phyloP scores from a whole-genome alignment of 2,329 filamentous ascomycete genomes.

The Fusarium tanahbumbuense region DNA sequence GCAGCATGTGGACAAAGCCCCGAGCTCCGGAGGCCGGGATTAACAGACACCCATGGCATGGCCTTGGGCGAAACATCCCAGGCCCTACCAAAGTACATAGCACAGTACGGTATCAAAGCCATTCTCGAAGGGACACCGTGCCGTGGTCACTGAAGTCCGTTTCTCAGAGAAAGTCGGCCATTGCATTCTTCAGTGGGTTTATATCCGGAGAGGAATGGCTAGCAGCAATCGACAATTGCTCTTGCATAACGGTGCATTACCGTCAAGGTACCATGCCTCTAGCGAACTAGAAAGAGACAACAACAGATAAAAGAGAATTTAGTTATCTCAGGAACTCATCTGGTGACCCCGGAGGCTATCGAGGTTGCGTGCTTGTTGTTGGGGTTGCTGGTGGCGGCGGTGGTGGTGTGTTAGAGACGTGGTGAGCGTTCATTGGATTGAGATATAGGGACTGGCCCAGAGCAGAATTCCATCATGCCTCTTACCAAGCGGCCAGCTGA shows the following conservation, averaged over 20 bases:
- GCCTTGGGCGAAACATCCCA: slow-evolving; percentile 40
- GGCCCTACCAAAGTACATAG: slow-evolving; percentile 26
- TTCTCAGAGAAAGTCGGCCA: slow-evolving; percentile 38
- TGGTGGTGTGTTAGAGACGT: slow-evolving; percentile 52
- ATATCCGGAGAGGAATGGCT: neutral
- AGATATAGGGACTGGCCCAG: slow-evolving; percentile 41
- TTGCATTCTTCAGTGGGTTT: slow-evolving; percentile 31
- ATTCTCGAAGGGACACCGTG: slow-evolving; percentile 18
- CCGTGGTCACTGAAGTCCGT: slow-evolving; percentile 23
- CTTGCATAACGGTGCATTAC: slow-evolving; percentile 11
- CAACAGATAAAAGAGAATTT: slow-evolving; percentile 11
- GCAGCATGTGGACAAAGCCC: slow-evolving; percentile 47
- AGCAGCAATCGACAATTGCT: slow-evolving; percentile 5
- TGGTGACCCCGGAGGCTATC: slow-evolving; percentile 37
- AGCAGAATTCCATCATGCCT: slow-evolving; percentile 34
- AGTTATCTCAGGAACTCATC: slow-evolving; percentile 29
- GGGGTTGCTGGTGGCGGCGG: slow-evolving; percentile 42
- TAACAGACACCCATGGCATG: slow-evolving; percentile 26
- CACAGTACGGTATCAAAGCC: slow-evolving; percentile 1
- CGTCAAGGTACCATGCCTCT: slow-evolving; percentile 2
- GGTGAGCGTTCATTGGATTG: slow-evolving; percentile 52
- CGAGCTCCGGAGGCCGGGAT: slow-evolving; percentile 39
- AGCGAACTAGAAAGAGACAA: slow-evolving; percentile 15
- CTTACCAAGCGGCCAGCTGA: slow-evolving; percentile 19
- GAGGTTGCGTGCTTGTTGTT: slow-evolving; percentile 36